Evolutionary conservation across 768 basidiomycete species (phyloP), one percentile per base, ranked within the genome.

Genomic region (Hericium erinaceus): DNA sequence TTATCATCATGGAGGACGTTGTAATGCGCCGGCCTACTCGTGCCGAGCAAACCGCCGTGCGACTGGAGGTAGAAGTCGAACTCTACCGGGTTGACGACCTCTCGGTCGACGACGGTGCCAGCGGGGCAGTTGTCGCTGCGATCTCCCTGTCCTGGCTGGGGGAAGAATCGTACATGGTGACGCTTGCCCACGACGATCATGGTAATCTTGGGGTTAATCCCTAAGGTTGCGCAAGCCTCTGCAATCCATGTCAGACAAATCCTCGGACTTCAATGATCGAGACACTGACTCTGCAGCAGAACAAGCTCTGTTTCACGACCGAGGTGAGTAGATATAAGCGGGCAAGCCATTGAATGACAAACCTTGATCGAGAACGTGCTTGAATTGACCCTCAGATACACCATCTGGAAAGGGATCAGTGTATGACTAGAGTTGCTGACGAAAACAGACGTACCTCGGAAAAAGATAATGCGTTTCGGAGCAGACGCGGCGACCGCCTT

Each of bases 101-200:
- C 83, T 2, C 74, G 74, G 64, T 92, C 90, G 22, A 90, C 78
- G 13, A 92, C 86, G 0, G 88, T 88, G 8, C 90, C 90, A 0
- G 90, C 87, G 1, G 78, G 80, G 62, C 82, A 84, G 64, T 92
- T 92, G 2, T 83, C 85, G 57, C 81, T 85, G 54, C 73, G 76
- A 61, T 92, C 89, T 0, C 73, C 80, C 9, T 85, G 79, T 0
- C 57, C 55, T 6, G 67, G 65, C 39, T 57, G 64, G 0, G 83
- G 83, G 74, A 86, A 85, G 69, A 85, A 79, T 65, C 81, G 74
- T 52, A 84, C 76, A 55, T 85, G 85, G 65, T 87, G 85, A 3
- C 85, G 77, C 66, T 92, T 93, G 15, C 87, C 89, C 7, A 92
- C 90, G 24, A 92, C 75, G 53, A 92, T 79, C 22, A 92, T 72